These are phyloP conservation scores for Alternaria triticina DNA, from an alignment of 2,329 filamentous ascomycete species.

Conservation along the genomic window DNA sequence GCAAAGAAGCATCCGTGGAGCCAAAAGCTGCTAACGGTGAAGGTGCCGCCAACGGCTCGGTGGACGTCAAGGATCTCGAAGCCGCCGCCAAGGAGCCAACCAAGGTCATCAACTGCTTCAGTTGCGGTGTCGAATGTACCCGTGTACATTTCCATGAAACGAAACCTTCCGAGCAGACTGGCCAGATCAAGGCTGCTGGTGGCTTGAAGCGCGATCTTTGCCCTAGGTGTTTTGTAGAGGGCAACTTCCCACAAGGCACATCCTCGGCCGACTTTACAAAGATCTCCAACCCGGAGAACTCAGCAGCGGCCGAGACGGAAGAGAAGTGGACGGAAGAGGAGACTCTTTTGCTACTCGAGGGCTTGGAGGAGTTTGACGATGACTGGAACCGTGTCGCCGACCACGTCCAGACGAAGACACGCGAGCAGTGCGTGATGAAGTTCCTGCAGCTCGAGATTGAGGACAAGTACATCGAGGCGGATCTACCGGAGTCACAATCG, in stretches of 20 bases:
- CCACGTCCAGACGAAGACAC: slow-evolving; percentile 87
- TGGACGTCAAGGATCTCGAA: slow-evolving; percentile 70
- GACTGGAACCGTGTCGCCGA: slow-evolving; percentile 94
- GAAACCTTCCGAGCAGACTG: slow-evolving; percentile 61
- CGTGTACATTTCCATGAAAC: slow-evolving; percentile 72
- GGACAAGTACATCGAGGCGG: slow-evolving; percentile 91
- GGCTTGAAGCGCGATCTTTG: slow-evolving; percentile 85
- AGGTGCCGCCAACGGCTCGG: slow-evolving; percentile 68
- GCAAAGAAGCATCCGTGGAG: slow-evolving; percentile 78
- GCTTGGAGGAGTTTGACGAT: slow-evolving; percentile 89
- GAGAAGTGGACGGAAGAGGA: slow-evolving; percentile 92
- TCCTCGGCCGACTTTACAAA: slow-evolving; percentile 83
- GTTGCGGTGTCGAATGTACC: slow-evolving; percentile 90
- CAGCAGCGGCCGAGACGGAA: slow-evolving; percentile 78
- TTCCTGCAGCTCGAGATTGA: slow-evolving; percentile 97
- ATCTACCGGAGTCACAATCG: slow-evolving; percentile 59
- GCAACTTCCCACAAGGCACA: slow-evolving; percentile 80
- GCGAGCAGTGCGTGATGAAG: slow-evolving; percentile 95
- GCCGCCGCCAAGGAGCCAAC: slow-evolving; percentile 66
- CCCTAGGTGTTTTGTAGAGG: slow-evolving; percentile 87
- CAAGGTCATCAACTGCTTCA: slow-evolving; percentile 79
- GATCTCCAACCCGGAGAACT: slow-evolving; percentile 86
- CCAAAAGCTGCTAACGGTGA: slow-evolving; percentile 67
- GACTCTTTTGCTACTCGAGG: slow-evolving; percentile 86
- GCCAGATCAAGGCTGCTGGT: slow-evolving; percentile 59